These are phyloP conservation scores for Chrysoporthe puriensis DNA, from an alignment of 2,329 filamentous ascomycete species.

Conservation along the genomic window DNA sequence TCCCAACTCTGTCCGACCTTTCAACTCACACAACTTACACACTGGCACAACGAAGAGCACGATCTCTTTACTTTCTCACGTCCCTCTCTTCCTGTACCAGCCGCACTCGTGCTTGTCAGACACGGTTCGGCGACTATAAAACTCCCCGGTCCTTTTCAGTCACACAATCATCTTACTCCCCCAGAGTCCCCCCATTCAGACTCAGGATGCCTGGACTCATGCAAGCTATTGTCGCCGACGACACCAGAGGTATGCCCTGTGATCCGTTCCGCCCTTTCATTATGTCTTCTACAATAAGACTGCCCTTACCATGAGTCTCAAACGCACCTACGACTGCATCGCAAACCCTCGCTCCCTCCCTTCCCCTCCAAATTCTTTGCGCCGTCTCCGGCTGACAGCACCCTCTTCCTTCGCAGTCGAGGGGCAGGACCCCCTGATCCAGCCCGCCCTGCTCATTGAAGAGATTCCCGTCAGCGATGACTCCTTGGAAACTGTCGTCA, in stretches of 20 bases:
- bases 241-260: conserved; percentile 41
- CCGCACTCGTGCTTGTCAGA: conserved; percentile 15
- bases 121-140: conserved; percentile 3
- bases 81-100: neutral
- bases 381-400: conserved; percentile 34
- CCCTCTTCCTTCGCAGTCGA: conserved; percentile 63
- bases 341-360: neutral
- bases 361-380: neutral
- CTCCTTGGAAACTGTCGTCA: conserved; percentile 70
- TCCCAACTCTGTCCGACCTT: neutral
- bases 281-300: neutral
- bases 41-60: conserved; percentile 13
- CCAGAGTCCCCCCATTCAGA: conserved; percentile 18
- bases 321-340: conserved; percentile 5
- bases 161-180: conserved; percentile 15
- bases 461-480: conserved; percentile 75
- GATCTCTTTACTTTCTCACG: conserved; percentile 4
- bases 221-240: conserved; percentile 49
- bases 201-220: conserved; percentile 45
- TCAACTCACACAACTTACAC: neutral
- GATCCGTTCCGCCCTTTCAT: neutral
- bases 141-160: conserved; percentile 4
- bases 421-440: conserved; percentile 91
- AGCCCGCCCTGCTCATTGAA: conserved; percentile 81
- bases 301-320: neutral